phyloP scores from a whole-genome alignment of 2,329 filamentous ascomycete genomes.

The Sphaceloma murrayae region DNA sequence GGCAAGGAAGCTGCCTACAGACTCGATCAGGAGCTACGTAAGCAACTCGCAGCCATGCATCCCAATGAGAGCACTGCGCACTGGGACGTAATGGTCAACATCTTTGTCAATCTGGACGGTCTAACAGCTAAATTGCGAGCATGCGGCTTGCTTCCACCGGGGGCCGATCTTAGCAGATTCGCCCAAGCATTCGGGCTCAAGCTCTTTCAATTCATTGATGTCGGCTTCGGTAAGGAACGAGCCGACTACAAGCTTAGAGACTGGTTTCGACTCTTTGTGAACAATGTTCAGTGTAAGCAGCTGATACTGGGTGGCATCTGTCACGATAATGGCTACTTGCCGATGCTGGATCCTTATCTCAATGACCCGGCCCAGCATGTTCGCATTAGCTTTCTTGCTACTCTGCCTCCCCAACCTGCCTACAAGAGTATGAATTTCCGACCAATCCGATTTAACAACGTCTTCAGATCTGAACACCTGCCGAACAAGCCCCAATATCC shows the following conservation, averaged over 20 bases:
- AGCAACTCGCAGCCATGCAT: slow-evolving; percentile 35
- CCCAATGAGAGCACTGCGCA: slow-evolving; percentile 30
- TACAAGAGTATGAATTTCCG: slow-evolving; percentile 36
- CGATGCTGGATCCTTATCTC: slow-evolving; percentile 38
- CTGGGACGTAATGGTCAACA: slow-evolving; percentile 39
- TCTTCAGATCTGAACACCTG: slow-evolving; percentile 36
- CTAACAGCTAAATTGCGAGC: slow-evolving; percentile 9
- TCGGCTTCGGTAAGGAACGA: slow-evolving; percentile 51
- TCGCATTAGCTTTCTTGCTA: slow-evolving; percentile 39
- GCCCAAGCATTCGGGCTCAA: slow-evolving; percentile 35
- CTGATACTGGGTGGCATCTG: slow-evolving; percentile 53
- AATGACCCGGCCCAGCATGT: slow-evolving; percentile 31
- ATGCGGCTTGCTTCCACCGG: slow-evolving; percentile 3
- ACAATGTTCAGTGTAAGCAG: slow-evolving; percentile 53
- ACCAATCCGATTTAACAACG: slow-evolving; percentile 30
- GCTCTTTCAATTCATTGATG: slow-evolving; percentile 53
- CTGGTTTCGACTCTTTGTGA: slow-evolving; percentile 42
- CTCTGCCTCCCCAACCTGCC: slow-evolving; percentile 33
- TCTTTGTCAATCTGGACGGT: slow-evolving; percentile 27
- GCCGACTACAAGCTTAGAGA: slow-evolving; percentile 52
- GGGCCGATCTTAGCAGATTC: slow-evolving; percentile 2
- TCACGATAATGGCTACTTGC: slow-evolving; percentile 47
- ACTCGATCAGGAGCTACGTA: slow-evolving; percentile 34
- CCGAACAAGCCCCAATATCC: slow-evolving; percentile 27
- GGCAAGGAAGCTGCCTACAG: slow-evolving; percentile 39